Evolutionary conservation across 2,329 filamentous ascomycete species (phyloP).

Genomic region (Calonectria pauciramosa): DNA sequence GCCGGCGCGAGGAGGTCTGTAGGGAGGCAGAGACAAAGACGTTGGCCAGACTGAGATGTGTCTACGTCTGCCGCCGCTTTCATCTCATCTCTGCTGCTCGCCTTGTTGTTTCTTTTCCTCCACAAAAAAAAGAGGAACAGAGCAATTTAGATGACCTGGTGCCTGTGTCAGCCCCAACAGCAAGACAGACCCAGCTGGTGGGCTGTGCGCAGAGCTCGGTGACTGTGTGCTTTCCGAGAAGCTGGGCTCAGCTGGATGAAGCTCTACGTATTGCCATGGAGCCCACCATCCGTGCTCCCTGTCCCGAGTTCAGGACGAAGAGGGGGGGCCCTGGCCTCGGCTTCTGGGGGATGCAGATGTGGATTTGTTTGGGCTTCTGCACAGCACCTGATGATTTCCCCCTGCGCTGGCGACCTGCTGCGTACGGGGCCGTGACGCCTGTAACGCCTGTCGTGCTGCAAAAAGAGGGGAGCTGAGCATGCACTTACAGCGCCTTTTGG

Average conservation of each 20-base stretch:
- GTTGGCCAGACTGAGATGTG: neutral
- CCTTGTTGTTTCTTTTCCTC: neutral
- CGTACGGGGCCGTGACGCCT: slow-evolving; percentile 30
- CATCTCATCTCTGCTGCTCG: neutral
- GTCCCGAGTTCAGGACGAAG: slow-evolving; percentile 2
- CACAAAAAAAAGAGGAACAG: slow-evolving; percentile 12
- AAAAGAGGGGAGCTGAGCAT: neutral
- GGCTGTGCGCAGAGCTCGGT: slow-evolving; percentile 34
- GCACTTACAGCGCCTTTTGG: neutral
- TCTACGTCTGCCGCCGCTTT: neutral
- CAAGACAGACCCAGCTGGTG: slow-evolving; percentile 31
- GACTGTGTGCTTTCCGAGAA: slow-evolving; percentile 14
- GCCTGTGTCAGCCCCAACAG: slow-evolving; percentile 15
- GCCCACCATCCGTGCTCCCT: slow-evolving; percentile 13
- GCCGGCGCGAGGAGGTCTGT: slow-evolving; percentile 7
- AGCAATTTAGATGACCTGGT: slow-evolving; percentile 15
- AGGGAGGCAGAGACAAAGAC: slow-evolving; percentile 12
- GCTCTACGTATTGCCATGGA: neutral
- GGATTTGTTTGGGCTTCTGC: slow-evolving; percentile 31
- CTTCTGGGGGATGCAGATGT: slow-evolving; percentile 18
- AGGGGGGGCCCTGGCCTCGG: neutral
- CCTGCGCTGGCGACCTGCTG: slow-evolving; percentile 27
- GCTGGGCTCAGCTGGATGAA: slow-evolving; percentile 19
- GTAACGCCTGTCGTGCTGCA: neutral
- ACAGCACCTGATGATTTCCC: slow-evolving; percentile 40